phyloP scores from a whole-genome alignment of 2,329 filamentous ascomycete species.

The Phaeosphaeria sp. region DNA sequence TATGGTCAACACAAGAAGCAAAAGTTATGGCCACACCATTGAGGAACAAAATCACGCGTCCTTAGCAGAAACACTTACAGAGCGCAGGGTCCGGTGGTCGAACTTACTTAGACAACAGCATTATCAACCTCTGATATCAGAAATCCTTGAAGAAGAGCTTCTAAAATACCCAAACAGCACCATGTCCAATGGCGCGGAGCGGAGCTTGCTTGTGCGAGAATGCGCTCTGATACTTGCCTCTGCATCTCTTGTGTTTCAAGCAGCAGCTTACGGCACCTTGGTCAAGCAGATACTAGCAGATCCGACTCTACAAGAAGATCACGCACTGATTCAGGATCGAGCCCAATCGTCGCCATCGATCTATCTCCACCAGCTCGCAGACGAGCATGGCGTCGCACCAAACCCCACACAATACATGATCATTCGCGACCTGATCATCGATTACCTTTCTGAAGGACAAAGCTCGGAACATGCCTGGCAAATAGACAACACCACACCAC shows the following conservation, averaged over 20 bases:
- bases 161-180: constrained; percentile 29
- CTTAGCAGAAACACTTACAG: constrained; percentile 13
- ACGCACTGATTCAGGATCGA: constrained; percentile 21
- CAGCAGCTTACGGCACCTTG: constrained; percentile 34
- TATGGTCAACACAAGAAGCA: constrained; percentile 11
- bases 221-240: constrained; percentile 37
- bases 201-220: constrained; percentile 22
- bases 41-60: too few species aligned
- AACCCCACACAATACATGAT: constrained; percentile 31
- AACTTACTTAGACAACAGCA: constrained; percentile 21
- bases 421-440: constrained; percentile 21
- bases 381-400: constrained; percentile 25
- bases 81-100: constrained; percentile 22
- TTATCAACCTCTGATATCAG: constrained; percentile 29
- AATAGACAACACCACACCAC: constrained; percentile 29
- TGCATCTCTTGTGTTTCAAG: constrained; percentile 25
- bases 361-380: constrained; percentile 34
- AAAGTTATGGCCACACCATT: background rate
- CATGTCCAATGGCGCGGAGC: constrained; percentile 14
- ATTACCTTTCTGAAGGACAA: constrained; percentile 20
- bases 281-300: constrained; percentile 19
- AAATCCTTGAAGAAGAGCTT: constrained; percentile 31
- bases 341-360: constrained; percentile 35
- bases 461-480: constrained; percentile 12
- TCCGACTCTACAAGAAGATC: constrained; percentile 21